Conservation (phyloP, 228 moss, liverwort and hornwort species). For the Sphagnum fallax region DNA sequence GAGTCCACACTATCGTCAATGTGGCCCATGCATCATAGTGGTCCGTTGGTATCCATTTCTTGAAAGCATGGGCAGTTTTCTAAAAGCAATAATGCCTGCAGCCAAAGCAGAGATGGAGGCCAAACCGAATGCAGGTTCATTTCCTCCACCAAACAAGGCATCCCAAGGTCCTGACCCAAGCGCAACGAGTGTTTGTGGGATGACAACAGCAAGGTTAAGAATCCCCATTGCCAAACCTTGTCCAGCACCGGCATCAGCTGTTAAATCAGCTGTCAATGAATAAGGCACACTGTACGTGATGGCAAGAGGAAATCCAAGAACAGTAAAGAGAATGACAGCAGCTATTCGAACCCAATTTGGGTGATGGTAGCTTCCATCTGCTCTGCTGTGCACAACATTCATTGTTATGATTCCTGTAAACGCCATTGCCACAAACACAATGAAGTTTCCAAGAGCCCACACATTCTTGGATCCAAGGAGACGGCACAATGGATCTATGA, state of each 20-base stretch:
- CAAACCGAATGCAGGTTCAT: constrained; percentile 79
- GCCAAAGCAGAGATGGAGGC: constrained; percentile 67
- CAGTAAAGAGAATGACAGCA: constrained; percentile 65
- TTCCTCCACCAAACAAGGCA: constrained; percentile 86
- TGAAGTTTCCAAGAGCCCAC: constrained; percentile 82
- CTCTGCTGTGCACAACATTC: constrained; percentile 18
- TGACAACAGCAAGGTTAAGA: constrained; percentile 82
- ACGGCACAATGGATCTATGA: constrained; percentile 63
- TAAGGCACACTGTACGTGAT: constrained; percentile 92
- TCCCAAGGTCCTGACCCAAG: constrained; percentile 94
- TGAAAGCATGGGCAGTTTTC: constrained; percentile 63
- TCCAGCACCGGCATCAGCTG: constrained; percentile 85
- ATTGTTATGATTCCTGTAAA: constrained; percentile 65
- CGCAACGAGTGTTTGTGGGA: constrained; percentile 84
- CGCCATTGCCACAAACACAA: constrained; percentile 70
- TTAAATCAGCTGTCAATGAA: constrained; percentile 80
- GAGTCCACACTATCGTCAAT: constrained; percentile 7
- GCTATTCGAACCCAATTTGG: constrained; percentile 44
- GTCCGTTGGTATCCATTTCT: constrained; percentile 64
- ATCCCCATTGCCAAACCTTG: constrained; percentile 98
- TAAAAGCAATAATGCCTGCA: constrained; percentile 62
- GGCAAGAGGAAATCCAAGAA: constrained; percentile 86
- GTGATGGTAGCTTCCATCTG: constrained; percentile 26
- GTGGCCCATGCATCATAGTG: constrained; percentile 32
- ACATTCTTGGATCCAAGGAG: constrained; percentile 76